A percentile compares a stretch with the other conserved stretches of the same genome.
These are phyloP conservation scores for Phyllostachys edulis DNA, from an alignment of 176 grass and related monocot genomes.

Conservation along the genomic window DNA sequence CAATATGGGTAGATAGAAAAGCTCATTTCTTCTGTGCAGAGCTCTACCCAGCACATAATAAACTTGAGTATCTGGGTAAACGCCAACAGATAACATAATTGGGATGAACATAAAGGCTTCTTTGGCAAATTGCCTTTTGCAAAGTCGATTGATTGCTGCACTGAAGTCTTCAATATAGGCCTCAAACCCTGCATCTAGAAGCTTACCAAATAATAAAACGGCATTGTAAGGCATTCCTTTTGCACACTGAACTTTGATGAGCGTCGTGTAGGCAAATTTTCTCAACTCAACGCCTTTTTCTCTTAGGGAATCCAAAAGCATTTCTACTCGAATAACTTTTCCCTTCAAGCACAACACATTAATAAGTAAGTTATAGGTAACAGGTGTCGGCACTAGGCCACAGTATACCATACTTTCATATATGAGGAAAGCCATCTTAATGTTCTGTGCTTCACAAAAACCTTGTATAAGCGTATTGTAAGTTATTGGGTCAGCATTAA, in stretches of 20 bases:
- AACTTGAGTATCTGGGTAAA: slow-evolving; percentile 66
- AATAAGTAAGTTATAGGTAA: slow-evolving; percentile 84
- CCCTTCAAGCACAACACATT: slow-evolving; percentile 65
- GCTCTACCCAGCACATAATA: slow-evolving; percentile 47
- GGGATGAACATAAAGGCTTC: slow-evolving; percentile 61
- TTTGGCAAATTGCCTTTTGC: slow-evolving; percentile 61
- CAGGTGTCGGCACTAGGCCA: slow-evolving; percentile 44
- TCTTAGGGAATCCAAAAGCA: slow-evolving; percentile 51
- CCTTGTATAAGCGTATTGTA: slow-evolving; percentile 86
- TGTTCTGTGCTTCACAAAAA: slow-evolving; percentile 49
- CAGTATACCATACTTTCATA: slow-evolving; percentile 51
- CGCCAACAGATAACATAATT: slow-evolving; percentile 62
- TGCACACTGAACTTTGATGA: slow-evolving; percentile 81
- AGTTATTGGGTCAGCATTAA: slow-evolving; percentile 57
- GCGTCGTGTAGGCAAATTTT: slow-evolving; percentile 76
- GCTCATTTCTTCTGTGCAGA: slow-evolving; percentile 49
- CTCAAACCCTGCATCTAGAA: slow-evolving; percentile 66
- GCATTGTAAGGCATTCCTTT: slow-evolving; percentile 61
- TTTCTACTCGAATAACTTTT: slow-evolving; percentile 62
- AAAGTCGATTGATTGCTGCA: slow-evolving; percentile 79
- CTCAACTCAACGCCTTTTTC: slow-evolving; percentile 52
- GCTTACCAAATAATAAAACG: slow-evolving; percentile 44
- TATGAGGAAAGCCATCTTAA: slow-evolving; percentile 49
- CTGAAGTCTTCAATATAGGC: slow-evolving; percentile 74
- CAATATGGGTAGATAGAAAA: slow-evolving; percentile 49